Conservation (phyloP, 352 stramenopile genomes). For the Phytopythium cucurbitacearum region DNA sequence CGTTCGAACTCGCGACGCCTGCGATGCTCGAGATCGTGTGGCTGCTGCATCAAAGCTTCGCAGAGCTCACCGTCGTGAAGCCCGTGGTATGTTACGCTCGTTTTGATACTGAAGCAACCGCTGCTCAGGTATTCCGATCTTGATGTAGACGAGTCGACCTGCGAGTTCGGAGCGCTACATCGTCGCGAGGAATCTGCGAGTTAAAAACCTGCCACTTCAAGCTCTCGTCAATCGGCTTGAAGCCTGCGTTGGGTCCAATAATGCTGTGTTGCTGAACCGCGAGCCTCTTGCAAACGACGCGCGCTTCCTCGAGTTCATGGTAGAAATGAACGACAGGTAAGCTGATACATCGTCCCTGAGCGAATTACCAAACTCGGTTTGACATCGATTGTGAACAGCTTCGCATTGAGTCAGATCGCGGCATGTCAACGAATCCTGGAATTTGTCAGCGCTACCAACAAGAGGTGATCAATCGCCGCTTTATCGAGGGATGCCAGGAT, state of each 20-base stretch:
- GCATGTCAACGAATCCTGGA: constrained; percentile 38
- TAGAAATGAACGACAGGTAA: constrained; percentile 20
- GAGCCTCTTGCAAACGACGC: constrained; percentile 15
- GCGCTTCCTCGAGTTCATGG: constrained; percentile 45
- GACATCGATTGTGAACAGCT: constrained; percentile 1
- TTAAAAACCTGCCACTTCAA: constrained; percentile 6
- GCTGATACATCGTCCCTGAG: background rate
- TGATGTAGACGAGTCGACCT: constrained; percentile 60
- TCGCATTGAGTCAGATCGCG: constrained; percentile 28
- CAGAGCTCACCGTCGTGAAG: constrained; percentile 62
- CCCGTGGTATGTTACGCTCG: constrained; percentile 27
- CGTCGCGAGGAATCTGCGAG: constrained; percentile 27
- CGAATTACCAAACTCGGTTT: background rate
- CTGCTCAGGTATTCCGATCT: constrained; percentile 3
- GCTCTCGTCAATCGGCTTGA: constrained; percentile 23
- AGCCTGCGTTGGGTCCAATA: background rate
- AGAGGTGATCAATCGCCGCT: constrained; percentile 14
- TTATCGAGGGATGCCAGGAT: background rate
- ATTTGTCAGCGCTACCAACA: constrained; percentile 16
- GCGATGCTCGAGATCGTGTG: constrained; percentile 62
- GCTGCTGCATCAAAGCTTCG: constrained; percentile 61
- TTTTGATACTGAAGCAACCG: background rate
- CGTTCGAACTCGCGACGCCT: constrained; percentile 63
- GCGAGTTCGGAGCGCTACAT: constrained; percentile 81
- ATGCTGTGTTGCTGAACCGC: constrained; percentile 13